These are phyloP conservation scores for Piper betle DNA, from an alignment of 164 flowering plant genomes.

Conservation along the genomic window DNA sequence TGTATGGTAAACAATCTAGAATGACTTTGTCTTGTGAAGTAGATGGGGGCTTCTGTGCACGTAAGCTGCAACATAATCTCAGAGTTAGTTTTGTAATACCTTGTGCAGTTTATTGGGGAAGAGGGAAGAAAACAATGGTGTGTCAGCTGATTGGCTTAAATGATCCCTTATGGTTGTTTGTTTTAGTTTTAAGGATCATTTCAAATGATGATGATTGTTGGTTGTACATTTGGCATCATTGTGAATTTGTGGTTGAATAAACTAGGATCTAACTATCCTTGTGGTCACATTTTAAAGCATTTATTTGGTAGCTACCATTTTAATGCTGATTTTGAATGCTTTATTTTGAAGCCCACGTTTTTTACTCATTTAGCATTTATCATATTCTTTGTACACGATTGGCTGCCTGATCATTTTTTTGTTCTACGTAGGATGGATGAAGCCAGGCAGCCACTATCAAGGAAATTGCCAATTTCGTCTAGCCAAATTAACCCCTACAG, in stretches of 20 bases:
- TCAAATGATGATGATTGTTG: neutral
- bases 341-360: too few species aligned
- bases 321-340: neutral
- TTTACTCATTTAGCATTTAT: too few species aligned
- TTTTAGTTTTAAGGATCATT: neutral
- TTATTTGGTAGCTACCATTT: too few species aligned
- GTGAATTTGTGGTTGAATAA: too few species aligned
- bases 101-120: too few species aligned
- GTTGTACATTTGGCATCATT: too few species aligned
- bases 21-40: neutral
- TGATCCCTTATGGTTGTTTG: too few species aligned
- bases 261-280: too few species aligned
- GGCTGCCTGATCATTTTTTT: neutral
- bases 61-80: neutral
- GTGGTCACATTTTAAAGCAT: too few species aligned
- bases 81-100: too few species aligned
- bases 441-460: conserved; percentile 53
- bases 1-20: neutral
- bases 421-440: conserved; percentile 47
- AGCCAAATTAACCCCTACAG: conserved; percentile 58
- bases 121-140: too few species aligned
- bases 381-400: neutral
- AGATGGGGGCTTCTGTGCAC: neutral
- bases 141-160: too few species aligned
- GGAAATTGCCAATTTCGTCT: conserved; percentile 46